phyloP scores from a whole-genome alignment of 2,329 filamentous ascomycete genomes.

The Fusarium avenaceum region DNA sequence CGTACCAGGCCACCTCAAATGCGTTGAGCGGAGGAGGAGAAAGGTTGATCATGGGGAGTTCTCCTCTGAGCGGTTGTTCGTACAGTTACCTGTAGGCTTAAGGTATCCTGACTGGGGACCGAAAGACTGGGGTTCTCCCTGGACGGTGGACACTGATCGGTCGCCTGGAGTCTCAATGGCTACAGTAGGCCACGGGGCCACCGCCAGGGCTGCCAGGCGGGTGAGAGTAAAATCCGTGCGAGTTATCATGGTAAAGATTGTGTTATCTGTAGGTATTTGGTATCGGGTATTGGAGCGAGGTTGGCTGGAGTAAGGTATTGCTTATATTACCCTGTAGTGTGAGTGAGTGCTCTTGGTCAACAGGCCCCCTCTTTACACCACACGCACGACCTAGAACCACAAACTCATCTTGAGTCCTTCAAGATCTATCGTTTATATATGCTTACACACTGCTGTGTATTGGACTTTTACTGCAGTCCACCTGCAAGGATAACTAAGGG shows the following conservation, averaged over 20 bases:
- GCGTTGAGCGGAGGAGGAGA: conserved; percentile 37
- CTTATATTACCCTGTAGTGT: background rate
- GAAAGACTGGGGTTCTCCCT: conserved; percentile 31
- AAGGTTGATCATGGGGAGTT: conserved; percentile 47
- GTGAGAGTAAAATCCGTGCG: background rate
- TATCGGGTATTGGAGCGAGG: background rate
- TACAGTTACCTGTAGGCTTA: conserved; percentile 5
- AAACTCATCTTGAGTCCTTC: background rate
- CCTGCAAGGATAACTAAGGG: conserved; percentile 26
- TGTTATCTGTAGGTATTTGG: background rate
- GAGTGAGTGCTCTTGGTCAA: background rate
- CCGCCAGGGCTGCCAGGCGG: conserved; percentile 30
- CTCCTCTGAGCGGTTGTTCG: conserved; percentile 42
- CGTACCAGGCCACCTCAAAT: conserved; percentile 48
- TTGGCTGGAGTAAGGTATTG: background rate
- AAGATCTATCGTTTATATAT: background rate
- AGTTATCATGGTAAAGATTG: background rate
- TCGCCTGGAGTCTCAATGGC: conserved; percentile 35
- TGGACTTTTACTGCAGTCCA: background rate
- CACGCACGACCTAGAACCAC: background rate
- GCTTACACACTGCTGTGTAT: background rate
- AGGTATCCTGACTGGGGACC: conserved; percentile 3
- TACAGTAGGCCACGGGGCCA: conserved; percentile 39
- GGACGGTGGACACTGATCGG: conserved; percentile 28
- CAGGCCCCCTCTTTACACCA: background rate